Base-by-base conservation (phyloP, 768 basidiomycete species). In the Amanita polypyramis region DNA sequence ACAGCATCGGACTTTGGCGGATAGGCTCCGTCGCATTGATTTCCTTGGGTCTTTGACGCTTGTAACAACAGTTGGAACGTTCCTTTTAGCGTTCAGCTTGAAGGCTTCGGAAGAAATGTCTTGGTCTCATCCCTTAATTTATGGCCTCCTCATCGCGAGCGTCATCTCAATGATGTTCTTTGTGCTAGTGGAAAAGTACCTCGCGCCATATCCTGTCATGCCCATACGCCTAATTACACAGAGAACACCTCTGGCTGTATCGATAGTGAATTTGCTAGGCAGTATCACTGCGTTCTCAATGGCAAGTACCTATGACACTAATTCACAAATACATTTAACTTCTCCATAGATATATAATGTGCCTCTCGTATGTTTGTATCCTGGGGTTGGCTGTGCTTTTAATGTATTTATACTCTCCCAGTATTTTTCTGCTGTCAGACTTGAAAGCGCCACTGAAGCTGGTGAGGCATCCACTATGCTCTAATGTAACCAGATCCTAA, bases 171-270 rank as follows among this genome's bases (percentile, higher is more conserved):
- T 71, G 8, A 54, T 68, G 5, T 56, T 70, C 2, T 98, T 99
- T 62, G 60, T 94, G 25, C 60, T 78, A 39, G 87, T 89, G 20
- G 95, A 99, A 65, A 79, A 80, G 49, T 71, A 75, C 54, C 80
- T 77, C 70, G 80, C 88, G 2, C 72, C 76, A 3, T 87, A 85
- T 61, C 96, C 96, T 12, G 85, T 97, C 44, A 85, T 99, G 81
- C 95, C 95, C 41, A 65, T 96, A 53, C 76, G 77, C 45, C 66
- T 94, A 48, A 74, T 94, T 29, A 76, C 73, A 27, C 78, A 81
- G 58, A 71, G 92, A 47, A 93, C 87, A 19, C 89, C 90, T 4
- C 63, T 92, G 15, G 83, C 86, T 9, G 80, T 92, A 23, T 86
- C 88, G 4, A 50, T 94, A 43, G 76, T 77, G 39, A 94, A 92